Base-by-base conservation (phyloP, 2,329 filamentous ascomycete species). In the Alternaria triticina region DNA sequence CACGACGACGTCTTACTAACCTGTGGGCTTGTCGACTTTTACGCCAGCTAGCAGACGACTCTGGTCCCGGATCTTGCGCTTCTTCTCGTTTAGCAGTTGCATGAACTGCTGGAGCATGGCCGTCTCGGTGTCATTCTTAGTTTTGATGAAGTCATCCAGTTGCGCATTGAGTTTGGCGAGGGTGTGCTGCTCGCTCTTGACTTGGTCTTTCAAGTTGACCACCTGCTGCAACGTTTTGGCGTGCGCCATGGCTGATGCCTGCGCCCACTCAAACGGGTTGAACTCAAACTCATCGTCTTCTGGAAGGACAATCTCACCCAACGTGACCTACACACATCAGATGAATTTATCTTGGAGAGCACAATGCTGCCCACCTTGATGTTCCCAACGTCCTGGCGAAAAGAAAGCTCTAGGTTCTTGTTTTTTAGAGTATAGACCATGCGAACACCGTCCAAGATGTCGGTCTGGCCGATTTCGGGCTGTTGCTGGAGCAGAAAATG, bases 51-150 rank as follows among this genome's bases (percentile, higher is more conserved):
- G 79, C 20, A 91, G 79, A 43, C 86, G 85, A 71, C 91, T 89
- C 79, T 93, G 91, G 70, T 93, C 87, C 46, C 91, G 82, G 54
- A 94, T 94, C 79, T 92, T 94, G 56, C 90, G 82, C 79, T 94
- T 94, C 82, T 95, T 95, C 76, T 91, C 88, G 70, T 94, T 94
- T 1, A 94, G 81, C 3, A 95, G 82, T 59, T 87, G 83, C 58
- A 87, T 86, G 70, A 93, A 93, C 75, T 92, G 93, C 64, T 87
- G 86, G 1, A 94, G 79, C 59, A 94, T 80, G 17, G 85, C 84
- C 1, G 85, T 84, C 77, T 94, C 91, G 65, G 92, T 86, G 17
- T 87, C 86, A 50, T 87, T 83, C 75, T 94, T 94, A 13, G 88
- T 84, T 57, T 83, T 83, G 50, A 90, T 83, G 15, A 94, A 84